Conservation (phyloP, 805 yeast species). For the Candida chauliodis region DNA sequence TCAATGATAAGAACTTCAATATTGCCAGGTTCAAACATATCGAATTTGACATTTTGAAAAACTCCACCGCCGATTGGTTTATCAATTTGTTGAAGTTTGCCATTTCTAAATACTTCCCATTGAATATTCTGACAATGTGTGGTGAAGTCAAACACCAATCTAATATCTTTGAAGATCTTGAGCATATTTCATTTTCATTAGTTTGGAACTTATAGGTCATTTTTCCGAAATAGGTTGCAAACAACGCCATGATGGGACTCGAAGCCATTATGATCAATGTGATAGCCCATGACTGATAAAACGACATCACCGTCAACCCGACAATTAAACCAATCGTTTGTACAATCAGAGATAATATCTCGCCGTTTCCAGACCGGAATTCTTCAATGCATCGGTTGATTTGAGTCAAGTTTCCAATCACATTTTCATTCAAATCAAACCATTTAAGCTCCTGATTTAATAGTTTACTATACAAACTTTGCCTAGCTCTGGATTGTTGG, state of each 20-base stretch:
- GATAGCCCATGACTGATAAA: constrained; percentile 80
- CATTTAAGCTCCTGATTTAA: constrained; percentile 49
- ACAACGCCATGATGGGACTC: constrained; percentile 59
- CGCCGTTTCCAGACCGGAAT: constrained; percentile 62
- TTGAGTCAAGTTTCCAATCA: constrained; percentile 64
- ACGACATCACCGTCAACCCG: constrained; percentile 59
- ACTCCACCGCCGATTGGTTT: constrained; percentile 34
- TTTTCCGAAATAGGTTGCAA: constrained; percentile 49
- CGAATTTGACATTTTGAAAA: constrained; percentile 42
- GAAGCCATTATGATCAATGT: constrained; percentile 75
- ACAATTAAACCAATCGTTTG: constrained; percentile 52
- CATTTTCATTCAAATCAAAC: constrained; percentile 56
- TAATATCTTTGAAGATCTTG: constrained; percentile 55
- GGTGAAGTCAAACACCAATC: constrained; percentile 70
- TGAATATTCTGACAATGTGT: constrained; percentile 56
- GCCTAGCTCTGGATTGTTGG: constrained; percentile 59
- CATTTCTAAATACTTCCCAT: constrained; percentile 53
- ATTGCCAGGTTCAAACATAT: constrained; percentile 55
- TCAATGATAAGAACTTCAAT: constrained; percentile 53
- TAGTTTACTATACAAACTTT: constrained; percentile 39
- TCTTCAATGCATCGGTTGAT: constrained; percentile 74
- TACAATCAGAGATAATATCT: constrained; percentile 55
- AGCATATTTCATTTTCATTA: constrained; percentile 54
- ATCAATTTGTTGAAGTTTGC: constrained; percentile 37
- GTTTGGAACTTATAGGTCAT: constrained; percentile 47